Percentiles rank a stretch among this genome's conserved stretches.
These are phyloP conservation scores for Cutaneotrichosporon spelunceum DNA, from an alignment of 1,284 basidiomycete genomes.

Conservation along the genomic window DNA sequence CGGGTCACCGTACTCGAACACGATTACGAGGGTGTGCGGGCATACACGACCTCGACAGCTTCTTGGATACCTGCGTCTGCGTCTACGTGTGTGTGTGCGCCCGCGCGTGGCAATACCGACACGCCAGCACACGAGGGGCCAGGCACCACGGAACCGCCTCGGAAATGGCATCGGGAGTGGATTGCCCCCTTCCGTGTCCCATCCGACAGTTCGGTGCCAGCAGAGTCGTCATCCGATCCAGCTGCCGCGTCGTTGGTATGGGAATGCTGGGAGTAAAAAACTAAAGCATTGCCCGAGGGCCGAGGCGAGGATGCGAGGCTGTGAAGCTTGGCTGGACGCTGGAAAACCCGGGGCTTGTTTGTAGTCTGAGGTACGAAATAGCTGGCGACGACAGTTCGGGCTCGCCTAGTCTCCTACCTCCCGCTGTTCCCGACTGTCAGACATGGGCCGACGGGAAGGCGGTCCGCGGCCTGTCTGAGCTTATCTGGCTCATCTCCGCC, in stretches of 20 bases:
- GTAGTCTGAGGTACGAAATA: no score
- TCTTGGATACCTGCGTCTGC: no score
- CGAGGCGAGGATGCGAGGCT: no score
- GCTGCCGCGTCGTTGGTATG: background rate
- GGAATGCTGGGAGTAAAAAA: background rate
- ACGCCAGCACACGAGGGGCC: background rate
- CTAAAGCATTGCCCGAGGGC: background rate
- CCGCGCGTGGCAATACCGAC: no score
- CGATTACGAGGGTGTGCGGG: no score
- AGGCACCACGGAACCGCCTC: constrained; percentile 6
- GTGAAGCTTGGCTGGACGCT: no score
- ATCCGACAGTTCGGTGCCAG: background rate
- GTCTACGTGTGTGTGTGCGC: no score
- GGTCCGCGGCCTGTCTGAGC: background rate
- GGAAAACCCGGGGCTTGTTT: no score
- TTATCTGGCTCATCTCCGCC: background rate
- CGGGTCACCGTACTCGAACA: no score
- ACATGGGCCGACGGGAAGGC: background rate
- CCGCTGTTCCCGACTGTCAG: background rate
- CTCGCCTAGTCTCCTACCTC: no score
- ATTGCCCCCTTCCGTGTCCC: background rate
- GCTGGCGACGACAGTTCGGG: no score
- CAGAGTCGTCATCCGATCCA: background rate
- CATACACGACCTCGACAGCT: no score
- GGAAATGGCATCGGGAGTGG: constrained; percentile 3